Evolutionary conservation across 2,329 filamentous ascomycete species (phyloP).

Genomic region (Pezicula neosporulosa): DNA sequence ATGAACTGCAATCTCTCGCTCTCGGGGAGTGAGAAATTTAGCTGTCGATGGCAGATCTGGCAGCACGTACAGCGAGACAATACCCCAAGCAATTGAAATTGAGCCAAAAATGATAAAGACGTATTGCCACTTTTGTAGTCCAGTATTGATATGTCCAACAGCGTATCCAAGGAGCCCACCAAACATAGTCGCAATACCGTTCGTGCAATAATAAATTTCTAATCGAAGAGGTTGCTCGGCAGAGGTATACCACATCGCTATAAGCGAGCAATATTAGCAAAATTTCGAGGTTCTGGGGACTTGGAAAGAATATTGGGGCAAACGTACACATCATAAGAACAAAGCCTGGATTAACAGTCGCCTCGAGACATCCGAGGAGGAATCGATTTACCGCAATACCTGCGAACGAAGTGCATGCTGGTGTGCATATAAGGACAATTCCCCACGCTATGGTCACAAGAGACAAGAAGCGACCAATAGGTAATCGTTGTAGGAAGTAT

Average conservation of each 20-base stretch:
- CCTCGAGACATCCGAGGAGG: slow-evolving; percentile 62
- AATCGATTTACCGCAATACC: slow-evolving; percentile 62
- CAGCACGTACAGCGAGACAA: slow-evolving; percentile 53
- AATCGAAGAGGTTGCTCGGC: slow-evolving; percentile 48
- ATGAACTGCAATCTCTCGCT: slow-evolving; percentile 51
- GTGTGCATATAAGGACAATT: slow-evolving; percentile 41
- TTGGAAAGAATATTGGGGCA: not conserved
- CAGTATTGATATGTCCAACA: slow-evolving; percentile 53
- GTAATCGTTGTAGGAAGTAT: slow-evolving; percentile 43
- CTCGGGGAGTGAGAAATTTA: slow-evolving; percentile 54
- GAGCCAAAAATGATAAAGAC: slow-evolving; percentile 57
- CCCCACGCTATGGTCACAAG: slow-evolving; percentile 44
- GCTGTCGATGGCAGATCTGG: slow-evolving; percentile 61
- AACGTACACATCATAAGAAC: slow-evolving; percentile 50
- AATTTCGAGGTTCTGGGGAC: not conserved
- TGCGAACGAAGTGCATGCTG: slow-evolving; percentile 51
- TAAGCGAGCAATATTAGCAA: slow-evolving; percentile 33
- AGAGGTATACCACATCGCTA: slow-evolving; percentile 40
- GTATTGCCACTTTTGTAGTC: slow-evolving; percentile 50
- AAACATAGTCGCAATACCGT: slow-evolving; percentile 58
- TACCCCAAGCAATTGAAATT: slow-evolving; percentile 49
- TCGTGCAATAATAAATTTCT: slow-evolving; percentile 52
- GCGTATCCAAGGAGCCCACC: slow-evolving; percentile 43
- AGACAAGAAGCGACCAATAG: slow-evolving; percentile 45
- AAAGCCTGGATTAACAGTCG: slow-evolving; percentile 47